Percentiles rank a stretch among this genome's conserved stretches.
Conservation (phyloP, 2,329 filamentous ascomycete species). For the Aspergillus luchuensis region DNA sequence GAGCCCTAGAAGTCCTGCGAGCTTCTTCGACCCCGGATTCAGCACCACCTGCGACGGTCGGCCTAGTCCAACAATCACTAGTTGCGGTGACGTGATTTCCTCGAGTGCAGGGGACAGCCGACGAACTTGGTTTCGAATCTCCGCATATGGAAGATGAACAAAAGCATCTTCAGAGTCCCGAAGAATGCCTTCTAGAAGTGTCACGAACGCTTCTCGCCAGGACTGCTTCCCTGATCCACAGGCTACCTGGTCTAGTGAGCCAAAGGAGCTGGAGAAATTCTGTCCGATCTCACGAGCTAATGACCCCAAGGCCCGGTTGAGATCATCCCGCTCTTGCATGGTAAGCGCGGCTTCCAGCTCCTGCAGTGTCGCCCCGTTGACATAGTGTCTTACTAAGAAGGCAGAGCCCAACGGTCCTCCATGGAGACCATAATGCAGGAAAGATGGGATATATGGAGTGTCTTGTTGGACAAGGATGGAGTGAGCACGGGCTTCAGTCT, state of each 20-base stretch:
- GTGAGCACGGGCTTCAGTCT: constrained; percentile 44
- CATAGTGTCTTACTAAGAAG: constrained; percentile 42
- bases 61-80: constrained; percentile 55
- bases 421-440: constrained; percentile 41
- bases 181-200: constrained; percentile 55
- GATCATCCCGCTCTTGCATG: constrained; percentile 29
- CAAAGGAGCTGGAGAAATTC: constrained; percentile 53
- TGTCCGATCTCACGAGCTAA: constrained; percentile 47
- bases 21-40: constrained; percentile 49
- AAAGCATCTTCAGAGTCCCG: constrained; percentile 62
- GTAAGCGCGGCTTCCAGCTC: constrained; percentile 36
- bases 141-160: constrained; percentile 58
- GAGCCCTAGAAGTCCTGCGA: constrained; percentile 57
- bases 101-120: constrained; percentile 51
- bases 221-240: constrained; percentile 49
- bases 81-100: constrained; percentile 52
- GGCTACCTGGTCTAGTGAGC: constrained; percentile 51
- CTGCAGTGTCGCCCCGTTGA: constrained; percentile 37
- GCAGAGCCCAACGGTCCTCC: constrained; percentile 30
- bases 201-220: constrained; percentile 57
- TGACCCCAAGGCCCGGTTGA: constrained; percentile 41
- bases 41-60: constrained; percentile 55
- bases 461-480: constrained; percentile 37
- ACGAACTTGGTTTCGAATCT: constrained; percentile 54
- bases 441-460: constrained; percentile 39